A percentile compares a stretch with the other conserved stretches of the same genome.
phyloP scores from a whole-genome alignment of 306 rosid genomes.

The Quercus alba region DNA sequence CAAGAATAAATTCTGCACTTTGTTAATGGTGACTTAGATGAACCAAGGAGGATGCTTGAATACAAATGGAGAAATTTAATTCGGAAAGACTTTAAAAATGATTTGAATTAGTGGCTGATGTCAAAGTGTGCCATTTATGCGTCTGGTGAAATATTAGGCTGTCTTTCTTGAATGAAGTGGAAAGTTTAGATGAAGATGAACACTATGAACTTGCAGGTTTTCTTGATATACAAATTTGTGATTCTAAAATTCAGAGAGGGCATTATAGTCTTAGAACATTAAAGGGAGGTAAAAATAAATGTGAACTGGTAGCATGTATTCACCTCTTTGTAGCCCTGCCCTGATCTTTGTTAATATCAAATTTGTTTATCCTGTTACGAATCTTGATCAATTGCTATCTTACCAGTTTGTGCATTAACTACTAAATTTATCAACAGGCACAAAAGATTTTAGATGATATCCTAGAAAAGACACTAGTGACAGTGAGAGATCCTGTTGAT shows the following conservation, averaged over 20 bases:
- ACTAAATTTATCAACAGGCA: constrained; percentile 46
- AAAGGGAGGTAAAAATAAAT: not conserved
- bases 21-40: not conserved
- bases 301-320: not conserved
- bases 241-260: not conserved
- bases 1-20: not conserved
- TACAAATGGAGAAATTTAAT: not conserved
- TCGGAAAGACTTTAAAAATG: not conserved
- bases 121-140: not conserved
- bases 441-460: constrained; percentile 72
- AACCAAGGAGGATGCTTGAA: not conserved
- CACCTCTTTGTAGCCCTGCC: not conserved
- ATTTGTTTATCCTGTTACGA: not conserved
- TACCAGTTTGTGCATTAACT: constrained; percentile 2
- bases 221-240: not conserved
- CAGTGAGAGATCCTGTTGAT: constrained; percentile 45
- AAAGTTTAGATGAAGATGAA: not conserved
- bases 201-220: not conserved
- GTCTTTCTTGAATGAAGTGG: not conserved
- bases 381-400: not conserved
- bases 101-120: not conserved
- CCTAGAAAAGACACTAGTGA: constrained; percentile 60
- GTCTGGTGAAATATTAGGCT: not conserved
- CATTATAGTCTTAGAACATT: not conserved
- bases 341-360: not conserved